Evolutionary conservation across 495 filamentous ascomycete genomes (phyloP), one percentile per base, ranked within the genome.

Genomic region (Xylaria palmicola): DNA sequence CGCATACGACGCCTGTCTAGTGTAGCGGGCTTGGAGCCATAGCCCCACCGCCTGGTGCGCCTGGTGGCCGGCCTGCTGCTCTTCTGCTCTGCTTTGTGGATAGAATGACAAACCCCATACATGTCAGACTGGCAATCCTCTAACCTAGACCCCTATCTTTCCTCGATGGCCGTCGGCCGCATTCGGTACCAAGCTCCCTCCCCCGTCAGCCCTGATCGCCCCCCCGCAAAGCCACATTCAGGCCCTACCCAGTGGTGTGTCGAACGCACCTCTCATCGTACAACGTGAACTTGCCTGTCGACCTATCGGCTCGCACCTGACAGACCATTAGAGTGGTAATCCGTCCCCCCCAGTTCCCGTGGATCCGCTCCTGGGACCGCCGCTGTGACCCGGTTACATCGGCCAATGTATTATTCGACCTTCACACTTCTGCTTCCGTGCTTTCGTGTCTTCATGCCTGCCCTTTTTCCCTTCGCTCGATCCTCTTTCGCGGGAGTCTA

Each of bases 371-470:
- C 61, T 62, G 64, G 65, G 64, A 65, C 68, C 62, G 53, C 49
- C 53, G 53, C 61, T 67, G 65, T 70, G 65, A 70, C 63, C 65
- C 56, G 58, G 69, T 71, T 58, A 71, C 64, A 67, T 63, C 56
- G 36, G 39, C 48, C 62, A 56, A 50, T 62, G 56, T 56, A 62
- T 45, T 65, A 45, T 54, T 39, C 53, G 32, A 47, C 36, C 32
- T 34, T 61, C 54, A 17, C 39, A 40, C 54, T 52, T 59, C 53
- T 29, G 39, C 45, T 51, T 40, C 58, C 40, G 24, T 58, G 20
- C 13, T 36, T 41, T 44, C 29, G 32, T 62, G 20, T 52, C 37
- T 22, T 48, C 26, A 32, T 59, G 6, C 24, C 24, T 36, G 4
- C 26, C 36, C 41, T 49, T 30, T 41, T 39, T 55, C 53, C 48